These are phyloP conservation scores for Phylloporus sp. DNA, from an alignment of 768 basidiomycete species.

Conservation along the genomic window DNA sequence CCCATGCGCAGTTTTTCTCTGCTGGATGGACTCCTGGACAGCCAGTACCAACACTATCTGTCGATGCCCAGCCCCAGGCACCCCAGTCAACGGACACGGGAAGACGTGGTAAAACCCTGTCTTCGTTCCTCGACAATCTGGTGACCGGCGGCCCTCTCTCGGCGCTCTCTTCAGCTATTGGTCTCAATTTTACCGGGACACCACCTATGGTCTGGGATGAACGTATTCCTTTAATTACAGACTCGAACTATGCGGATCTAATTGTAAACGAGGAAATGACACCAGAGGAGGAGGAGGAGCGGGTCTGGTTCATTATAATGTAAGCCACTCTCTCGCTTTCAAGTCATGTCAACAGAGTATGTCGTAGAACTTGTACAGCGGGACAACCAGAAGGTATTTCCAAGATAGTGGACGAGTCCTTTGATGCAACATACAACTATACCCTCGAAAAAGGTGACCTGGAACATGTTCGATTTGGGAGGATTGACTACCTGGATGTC, in stretches of 20 bases:
- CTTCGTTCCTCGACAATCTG: constrained; percentile 32
- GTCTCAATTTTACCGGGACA: constrained; percentile 68
- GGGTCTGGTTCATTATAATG: constrained; percentile 80
- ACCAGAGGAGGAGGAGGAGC: constrained; percentile 57
- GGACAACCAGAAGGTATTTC: constrained; percentile 63
- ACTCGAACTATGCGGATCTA: constrained; percentile 71
- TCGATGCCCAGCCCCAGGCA: constrained; percentile 14
- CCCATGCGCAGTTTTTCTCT: constrained; percentile 70
- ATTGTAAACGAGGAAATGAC: constrained; percentile 68
- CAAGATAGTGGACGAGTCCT: constrained; percentile 64
- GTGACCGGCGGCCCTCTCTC: constrained; percentile 54
- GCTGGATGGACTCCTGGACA: constrained; percentile 81
- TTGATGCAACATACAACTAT: constrained; percentile 71
- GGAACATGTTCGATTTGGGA: constrained; percentile 73
- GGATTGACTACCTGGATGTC: constrained; percentile 86
- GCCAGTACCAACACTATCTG: constrained; percentile 34
- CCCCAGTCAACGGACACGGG: constrained; percentile 23
- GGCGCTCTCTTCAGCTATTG: constrained; percentile 50
- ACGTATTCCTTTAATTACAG: constrained; percentile 75
- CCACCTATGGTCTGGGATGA: constrained; percentile 55
- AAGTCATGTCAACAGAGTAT: background rate
- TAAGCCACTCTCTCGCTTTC: constrained; percentile 34
- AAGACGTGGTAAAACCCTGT: constrained; percentile 13
- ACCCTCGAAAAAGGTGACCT: constrained; percentile 57
- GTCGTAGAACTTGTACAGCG: constrained; percentile 53